Percentiles rank a stretch among this genome's conserved stretches.
phyloP scores from a whole-genome alignment of 495 filamentous ascomycete genomes.

The Darksidea phi region DNA sequence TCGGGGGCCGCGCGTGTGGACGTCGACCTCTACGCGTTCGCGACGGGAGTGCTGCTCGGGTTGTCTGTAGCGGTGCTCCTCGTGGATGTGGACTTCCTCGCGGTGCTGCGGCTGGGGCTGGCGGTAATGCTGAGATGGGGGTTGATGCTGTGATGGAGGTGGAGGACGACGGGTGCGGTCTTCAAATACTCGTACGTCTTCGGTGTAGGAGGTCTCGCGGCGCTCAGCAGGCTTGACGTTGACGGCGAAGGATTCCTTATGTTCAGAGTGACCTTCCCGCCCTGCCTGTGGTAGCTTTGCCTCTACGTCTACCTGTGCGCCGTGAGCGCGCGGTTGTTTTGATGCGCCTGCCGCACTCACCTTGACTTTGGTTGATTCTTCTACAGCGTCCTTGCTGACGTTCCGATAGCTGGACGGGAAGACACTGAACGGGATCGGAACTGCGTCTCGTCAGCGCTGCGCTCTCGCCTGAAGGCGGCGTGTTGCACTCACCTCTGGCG shows the following conservation, averaged over 20 bases:
- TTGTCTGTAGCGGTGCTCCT: slow-evolving; percentile 35
- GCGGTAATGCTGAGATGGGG: slow-evolving; percentile 12
- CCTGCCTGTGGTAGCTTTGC: slow-evolving; percentile 82
- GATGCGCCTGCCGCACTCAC: neutral
- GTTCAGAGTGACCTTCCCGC: slow-evolving; percentile 86
- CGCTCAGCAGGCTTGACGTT: slow-evolving; percentile 59
- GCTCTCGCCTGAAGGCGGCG: neutral
- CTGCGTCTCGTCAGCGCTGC: slow-evolving; percentile 35
- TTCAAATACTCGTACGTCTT: slow-evolving; percentile 56
- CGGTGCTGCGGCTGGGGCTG: slow-evolving; percentile 10
- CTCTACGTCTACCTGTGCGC: slow-evolving; percentile 70
- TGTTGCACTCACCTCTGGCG: slow-evolving; percentile 57
- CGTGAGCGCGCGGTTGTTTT: neutral
- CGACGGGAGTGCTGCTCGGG: slow-evolving; percentile 35
- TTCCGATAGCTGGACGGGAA: slow-evolving; percentile 96
- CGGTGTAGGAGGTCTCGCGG: slow-evolving; percentile 58
- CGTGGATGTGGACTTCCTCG: slow-evolving; percentile 42
- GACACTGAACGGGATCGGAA: slow-evolving; percentile 99
- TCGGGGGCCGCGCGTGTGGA: slow-evolving; percentile 30
- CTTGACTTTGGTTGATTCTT: slow-evolving; percentile 70
- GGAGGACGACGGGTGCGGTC: slow-evolving; percentile 36
- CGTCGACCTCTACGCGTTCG: slow-evolving; percentile 51
- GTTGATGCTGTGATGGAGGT: slow-evolving; percentile 8
- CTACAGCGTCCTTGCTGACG: slow-evolving; percentile 62
- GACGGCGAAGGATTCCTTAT: slow-evolving; percentile 62